Conservation (phyloP, 768 basidiomycete species). For the Piloderma croceum region DNA sequence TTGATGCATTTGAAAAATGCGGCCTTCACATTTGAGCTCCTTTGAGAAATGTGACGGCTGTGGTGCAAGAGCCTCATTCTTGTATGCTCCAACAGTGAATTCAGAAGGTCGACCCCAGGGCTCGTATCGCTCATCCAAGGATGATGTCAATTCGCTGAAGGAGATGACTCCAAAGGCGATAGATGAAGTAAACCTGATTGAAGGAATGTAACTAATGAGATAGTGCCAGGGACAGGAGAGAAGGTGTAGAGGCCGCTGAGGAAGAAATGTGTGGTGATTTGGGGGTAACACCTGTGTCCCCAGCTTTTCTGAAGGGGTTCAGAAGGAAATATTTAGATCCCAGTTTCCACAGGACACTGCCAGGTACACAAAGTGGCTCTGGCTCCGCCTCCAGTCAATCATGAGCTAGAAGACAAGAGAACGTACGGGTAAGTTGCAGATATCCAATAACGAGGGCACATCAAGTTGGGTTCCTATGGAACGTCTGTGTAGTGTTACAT, state of each 20-base stretch:
- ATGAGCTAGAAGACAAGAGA: constrained; percentile 31
- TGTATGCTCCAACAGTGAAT: too few relatives aligned
- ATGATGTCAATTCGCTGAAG: constrained; percentile 16
- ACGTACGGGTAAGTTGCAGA: constrained; percentile 33
- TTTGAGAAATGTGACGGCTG: too few relatives aligned
- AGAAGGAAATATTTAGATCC: constrained; percentile 71
- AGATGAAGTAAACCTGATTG: not conserved
- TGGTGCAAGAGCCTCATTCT: too few relatives aligned
- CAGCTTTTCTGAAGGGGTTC: constrained; percentile 59
- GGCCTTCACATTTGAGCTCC: too few relatives aligned
- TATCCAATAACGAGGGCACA: constrained; percentile 68
- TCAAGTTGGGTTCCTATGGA: too few relatives aligned
- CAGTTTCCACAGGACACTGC: constrained; percentile 44
- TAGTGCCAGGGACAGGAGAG: not conserved
- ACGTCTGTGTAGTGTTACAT: too few relatives aligned
- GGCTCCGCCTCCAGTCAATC: constrained; percentile 66
- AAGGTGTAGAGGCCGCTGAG: constrained; percentile 12
- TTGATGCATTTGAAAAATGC: too few relatives aligned
- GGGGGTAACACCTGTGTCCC: constrained; percentile 10
- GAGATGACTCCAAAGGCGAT: not conserved
- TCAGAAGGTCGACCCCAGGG: too few relatives aligned
- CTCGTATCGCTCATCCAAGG: too few relatives aligned
- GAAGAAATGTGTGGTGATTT: constrained; percentile 9
- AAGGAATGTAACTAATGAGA: not conserved
- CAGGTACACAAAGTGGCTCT: constrained; percentile 26